These are phyloP conservation scores for Myriangium duriaei DNA, from an alignment of 2,329 filamentous ascomycete species.

Conservation along the genomic window DNA sequence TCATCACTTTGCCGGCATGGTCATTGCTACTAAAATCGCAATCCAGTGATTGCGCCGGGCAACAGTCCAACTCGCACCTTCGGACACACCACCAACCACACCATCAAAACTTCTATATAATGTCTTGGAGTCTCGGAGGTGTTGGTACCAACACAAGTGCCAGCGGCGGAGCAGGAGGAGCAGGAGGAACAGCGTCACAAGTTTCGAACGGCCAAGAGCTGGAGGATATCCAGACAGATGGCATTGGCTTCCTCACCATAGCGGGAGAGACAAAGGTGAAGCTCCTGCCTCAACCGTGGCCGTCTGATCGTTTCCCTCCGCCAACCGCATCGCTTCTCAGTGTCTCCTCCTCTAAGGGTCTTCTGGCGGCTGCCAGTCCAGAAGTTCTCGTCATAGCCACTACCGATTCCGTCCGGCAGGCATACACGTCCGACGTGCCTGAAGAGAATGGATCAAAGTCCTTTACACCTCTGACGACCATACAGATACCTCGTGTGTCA, in stretches of 20 bases:
- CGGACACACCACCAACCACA: too few species aligned
- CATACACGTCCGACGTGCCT: constrained; percentile 40
- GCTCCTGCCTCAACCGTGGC: constrained; percentile 66
- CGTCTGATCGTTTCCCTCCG: constrained; percentile 52
- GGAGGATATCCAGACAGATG: constrained; percentile 71
- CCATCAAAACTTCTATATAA: too few species aligned
- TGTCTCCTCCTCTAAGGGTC: constrained; percentile 64
- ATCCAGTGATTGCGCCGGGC: constrained; percentile 2
- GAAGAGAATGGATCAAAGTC: constrained; percentile 51
- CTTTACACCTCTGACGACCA: constrained; percentile 61
- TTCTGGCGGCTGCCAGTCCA: constrained; percentile 79
- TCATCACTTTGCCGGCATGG: too few species aligned
- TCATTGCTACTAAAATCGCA: background rate
- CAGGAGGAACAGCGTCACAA: constrained; percentile 21
- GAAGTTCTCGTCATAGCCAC: constrained; percentile 63
- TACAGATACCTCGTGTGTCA: constrained; percentile 66
- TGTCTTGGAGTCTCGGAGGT: constrained; percentile 54
- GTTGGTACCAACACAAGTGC: too few species aligned
- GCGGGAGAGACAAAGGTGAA: constrained; percentile 72
- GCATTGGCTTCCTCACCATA: constrained; percentile 67
- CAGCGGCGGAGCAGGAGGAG: too few species aligned
- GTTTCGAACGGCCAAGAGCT: constrained; percentile 52
- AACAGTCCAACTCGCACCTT: background rate
- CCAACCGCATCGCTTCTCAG: constrained; percentile 72
- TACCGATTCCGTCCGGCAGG: constrained; percentile 65